Evolutionary conservation across 139 green algal species (phyloP).

Genomic region (Spirogloea muscicola): DNA sequence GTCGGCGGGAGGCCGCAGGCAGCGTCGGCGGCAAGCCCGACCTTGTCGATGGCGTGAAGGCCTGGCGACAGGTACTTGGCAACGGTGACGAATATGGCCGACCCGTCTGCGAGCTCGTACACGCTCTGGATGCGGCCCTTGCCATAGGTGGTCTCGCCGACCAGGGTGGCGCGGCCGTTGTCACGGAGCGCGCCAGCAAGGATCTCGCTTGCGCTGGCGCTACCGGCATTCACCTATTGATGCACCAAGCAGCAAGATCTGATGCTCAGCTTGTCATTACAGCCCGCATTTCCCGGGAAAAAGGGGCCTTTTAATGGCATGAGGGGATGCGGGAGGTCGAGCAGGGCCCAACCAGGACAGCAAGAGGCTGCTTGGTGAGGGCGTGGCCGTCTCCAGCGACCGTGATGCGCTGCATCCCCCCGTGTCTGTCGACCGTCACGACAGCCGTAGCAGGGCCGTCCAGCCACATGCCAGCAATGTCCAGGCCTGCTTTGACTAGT

Average conservation of each 20-base stretch:
- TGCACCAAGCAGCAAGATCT: too few relatives aligned
- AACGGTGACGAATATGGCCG: conserved; percentile 88
- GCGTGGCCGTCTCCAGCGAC: neutral
- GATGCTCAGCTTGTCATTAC: too few relatives aligned
- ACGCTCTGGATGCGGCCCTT: conserved; percentile 79
- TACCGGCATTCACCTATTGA: conserved; percentile 63
- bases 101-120: conserved; percentile 78
- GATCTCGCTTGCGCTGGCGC: conserved; percentile 81
- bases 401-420: conserved; percentile 9
- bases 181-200: conserved; percentile 74
- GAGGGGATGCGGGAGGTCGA: too few relatives aligned
- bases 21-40: conserved; percentile 55
- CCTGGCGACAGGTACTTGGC: conserved; percentile 58
- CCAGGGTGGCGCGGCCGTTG: conserved; percentile 58
- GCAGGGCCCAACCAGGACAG: conserved; percentile 68
- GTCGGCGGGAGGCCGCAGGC: too few relatives aligned
- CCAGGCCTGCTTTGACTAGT: conserved; percentile 69
- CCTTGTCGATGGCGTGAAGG: conserved; percentile 36
- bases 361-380: conserved; percentile 61
- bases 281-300: too few relatives aligned
- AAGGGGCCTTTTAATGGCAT: too few relatives aligned
- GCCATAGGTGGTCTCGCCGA: conserved; percentile 82
- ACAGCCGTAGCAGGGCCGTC: conserved; percentile 43
- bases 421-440: conserved; percentile 45
- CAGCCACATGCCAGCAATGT: conserved; percentile 68